Evolutionary conservation across 2,329 filamentous ascomycete species (phyloP).

Genomic region (Hirsutella thompsonii): DNA sequence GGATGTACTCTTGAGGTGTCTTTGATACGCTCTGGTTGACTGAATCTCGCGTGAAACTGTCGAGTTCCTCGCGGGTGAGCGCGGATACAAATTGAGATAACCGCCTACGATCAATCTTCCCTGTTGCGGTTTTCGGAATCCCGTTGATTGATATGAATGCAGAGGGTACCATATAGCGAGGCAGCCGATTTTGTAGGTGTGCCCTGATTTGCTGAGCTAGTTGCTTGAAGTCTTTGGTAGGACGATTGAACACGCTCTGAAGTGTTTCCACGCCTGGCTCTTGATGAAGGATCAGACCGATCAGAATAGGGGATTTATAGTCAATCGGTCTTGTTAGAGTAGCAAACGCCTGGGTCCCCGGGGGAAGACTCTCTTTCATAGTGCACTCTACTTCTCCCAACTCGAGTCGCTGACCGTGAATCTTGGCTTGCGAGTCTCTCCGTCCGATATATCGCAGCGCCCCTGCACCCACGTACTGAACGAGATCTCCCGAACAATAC

Average conservation of each 20-base stretch:
- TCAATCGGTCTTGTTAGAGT: background rate
- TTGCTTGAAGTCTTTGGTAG: background rate
- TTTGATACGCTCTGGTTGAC: background rate
- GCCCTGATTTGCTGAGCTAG: background rate
- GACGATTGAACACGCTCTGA: background rate
- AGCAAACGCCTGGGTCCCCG: background rate
- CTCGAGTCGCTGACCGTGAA: constrained; percentile 3
- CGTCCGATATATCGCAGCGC: constrained; percentile 2
- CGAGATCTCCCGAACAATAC: constrained; percentile 3
- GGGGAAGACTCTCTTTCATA: background rate
- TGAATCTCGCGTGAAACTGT: background rate
- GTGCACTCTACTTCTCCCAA: constrained; percentile 3
- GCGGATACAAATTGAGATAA: background rate
- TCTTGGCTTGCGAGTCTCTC: constrained; percentile 2
- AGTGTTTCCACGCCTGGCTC: background rate
- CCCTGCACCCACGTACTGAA: constrained; percentile 1
- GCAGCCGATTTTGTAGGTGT: constrained; percentile 2
- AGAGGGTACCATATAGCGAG: constrained; percentile 11
- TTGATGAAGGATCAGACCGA: background rate
- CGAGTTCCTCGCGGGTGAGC: background rate
- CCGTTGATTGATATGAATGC: constrained; percentile 4
- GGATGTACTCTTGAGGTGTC: background rate
- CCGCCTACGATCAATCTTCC: constrained; percentile 10
- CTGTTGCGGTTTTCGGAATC: constrained; percentile 7
- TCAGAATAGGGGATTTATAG: background rate